Percentiles rank a stretch among this genome's conserved stretches.
Conservation (phyloP, 2,329 filamentous ascomycete genomes). For the Diaporthe sp. region DNA sequence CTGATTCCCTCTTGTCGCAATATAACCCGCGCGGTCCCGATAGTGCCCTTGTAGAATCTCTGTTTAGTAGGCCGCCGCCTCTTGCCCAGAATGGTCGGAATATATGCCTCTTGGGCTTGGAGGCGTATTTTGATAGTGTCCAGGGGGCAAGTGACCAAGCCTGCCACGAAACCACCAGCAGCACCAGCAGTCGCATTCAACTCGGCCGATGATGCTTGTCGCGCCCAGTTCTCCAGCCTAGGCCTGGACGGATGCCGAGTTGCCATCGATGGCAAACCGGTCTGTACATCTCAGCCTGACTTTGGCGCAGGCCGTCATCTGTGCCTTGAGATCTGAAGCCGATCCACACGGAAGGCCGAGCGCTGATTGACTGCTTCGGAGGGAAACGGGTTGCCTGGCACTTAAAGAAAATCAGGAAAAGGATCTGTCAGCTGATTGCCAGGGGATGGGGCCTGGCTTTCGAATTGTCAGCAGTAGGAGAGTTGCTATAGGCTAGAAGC, state of each 20-base stretch:
- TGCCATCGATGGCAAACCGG: not conserved
- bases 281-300: not conserved
- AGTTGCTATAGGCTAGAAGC: not conserved
- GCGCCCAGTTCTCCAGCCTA: conserved; percentile 66
- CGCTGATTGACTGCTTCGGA: not conserved
- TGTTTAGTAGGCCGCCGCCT: conserved; percentile 62
- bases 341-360: not conserved
- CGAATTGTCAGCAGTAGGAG: not conserved
- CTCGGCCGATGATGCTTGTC: conserved; percentile 68
- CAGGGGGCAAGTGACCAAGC: conserved; percentile 94
- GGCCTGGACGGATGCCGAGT: not conserved
- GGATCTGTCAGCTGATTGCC: not conserved
- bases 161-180: conserved; percentile 90
- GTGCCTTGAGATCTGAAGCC: not conserved
- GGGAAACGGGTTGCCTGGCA: not conserved
- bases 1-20: conserved; percentile 88
- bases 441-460: not conserved
- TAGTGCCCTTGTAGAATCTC: conserved; percentile 83
- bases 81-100: conserved; percentile 70
- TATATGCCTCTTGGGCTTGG: conserved; percentile 83
- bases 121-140: conserved; percentile 99
- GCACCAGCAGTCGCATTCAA: conserved; percentile 91
- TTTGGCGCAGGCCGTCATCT: not conserved
- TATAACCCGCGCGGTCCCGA: conserved; percentile 88
- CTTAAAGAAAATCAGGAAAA: not conserved